These are phyloP conservation scores for Gigaspora rosea DNA, from an alignment of 192 early-diverging fungal species.

Conservation along the genomic window DNA sequence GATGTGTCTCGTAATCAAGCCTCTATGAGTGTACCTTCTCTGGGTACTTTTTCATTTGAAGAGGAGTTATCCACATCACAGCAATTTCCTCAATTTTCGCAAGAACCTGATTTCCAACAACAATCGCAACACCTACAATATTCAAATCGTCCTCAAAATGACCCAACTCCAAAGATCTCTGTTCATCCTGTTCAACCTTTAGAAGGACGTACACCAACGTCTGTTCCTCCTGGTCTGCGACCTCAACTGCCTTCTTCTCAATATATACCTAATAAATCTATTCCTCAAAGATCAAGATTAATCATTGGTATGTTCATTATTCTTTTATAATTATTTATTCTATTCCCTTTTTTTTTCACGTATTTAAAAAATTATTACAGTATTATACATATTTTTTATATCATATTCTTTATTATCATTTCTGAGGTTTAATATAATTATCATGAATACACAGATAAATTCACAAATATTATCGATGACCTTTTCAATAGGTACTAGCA, in stretches of 20 bases:
- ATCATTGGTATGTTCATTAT: conserved; percentile 13
- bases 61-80: too few species aligned
- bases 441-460: conserved; percentile 1
- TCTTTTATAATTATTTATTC: not conserved
- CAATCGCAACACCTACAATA: not conserved
- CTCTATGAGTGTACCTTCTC: too few species aligned
- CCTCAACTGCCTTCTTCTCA: not conserved
- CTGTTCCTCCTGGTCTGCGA: not conserved
- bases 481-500: conserved; percentile 10
- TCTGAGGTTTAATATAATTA: not conserved
- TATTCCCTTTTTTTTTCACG: not conserved
- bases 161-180: not conserved
- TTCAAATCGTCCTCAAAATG: not conserved
- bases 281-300: not conserved
- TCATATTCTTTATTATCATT: not conserved
- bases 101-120: not conserved
- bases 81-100: not conserved
- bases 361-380: not conserved
- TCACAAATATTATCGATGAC: conserved; percentile 22
- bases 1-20: too few species aligned
- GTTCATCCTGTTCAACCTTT: conserved; percentile 2
- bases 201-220: not conserved
- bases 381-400: too few species aligned
- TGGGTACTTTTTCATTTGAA: too few species aligned
- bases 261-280: not conserved